These are phyloP conservation scores for Chaetomidium leptoderma DNA, from an alignment of 495 filamentous ascomycete species.

Conservation along the genomic window DNA sequence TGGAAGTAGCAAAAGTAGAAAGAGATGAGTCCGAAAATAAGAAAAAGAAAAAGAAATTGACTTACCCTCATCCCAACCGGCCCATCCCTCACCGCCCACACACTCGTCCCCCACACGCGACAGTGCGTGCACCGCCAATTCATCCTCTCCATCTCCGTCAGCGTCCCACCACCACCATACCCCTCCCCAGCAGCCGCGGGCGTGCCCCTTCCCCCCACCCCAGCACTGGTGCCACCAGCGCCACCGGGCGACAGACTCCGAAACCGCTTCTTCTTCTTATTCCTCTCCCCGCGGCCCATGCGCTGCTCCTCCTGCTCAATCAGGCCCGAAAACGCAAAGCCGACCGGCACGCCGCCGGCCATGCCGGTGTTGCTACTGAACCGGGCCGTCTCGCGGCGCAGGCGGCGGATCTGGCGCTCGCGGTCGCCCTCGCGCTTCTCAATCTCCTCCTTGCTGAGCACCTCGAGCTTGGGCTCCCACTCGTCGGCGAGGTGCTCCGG, in stretches of 20 bases:
- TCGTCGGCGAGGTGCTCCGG: constrained; percentile 82
- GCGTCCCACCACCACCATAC: constrained; percentile 60
- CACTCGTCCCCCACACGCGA: constrained; percentile 76
- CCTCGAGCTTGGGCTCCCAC: constrained; percentile 93
- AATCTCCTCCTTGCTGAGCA: constrained; percentile 89
- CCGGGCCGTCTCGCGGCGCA: constrained; percentile 85
- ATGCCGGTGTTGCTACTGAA: constrained; percentile 82
- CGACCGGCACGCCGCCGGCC: constrained; percentile 57
- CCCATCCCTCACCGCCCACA: constrained; percentile 93
- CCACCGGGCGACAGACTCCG: constrained; percentile 75
- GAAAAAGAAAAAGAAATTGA: constrained; percentile 10
- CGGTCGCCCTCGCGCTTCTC: constrained; percentile 95
- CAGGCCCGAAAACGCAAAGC: constrained; percentile 52
- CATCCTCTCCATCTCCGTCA: constrained; percentile 74
- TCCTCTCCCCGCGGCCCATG: constrained; percentile 81
- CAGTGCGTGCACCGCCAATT: constrained; percentile 93
- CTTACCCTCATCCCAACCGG: constrained; percentile 79
- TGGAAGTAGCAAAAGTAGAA: not conserved
- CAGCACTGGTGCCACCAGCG: constrained; percentile 49
- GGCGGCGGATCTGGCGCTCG: constrained; percentile 79
- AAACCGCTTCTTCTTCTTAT: constrained; percentile 91
- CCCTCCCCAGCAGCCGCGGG: constrained; percentile 63
- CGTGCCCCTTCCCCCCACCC: constrained; percentile 57
- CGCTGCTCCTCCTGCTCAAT: constrained; percentile 59
- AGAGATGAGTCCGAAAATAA: too few relatives aligned